These are phyloP conservation scores for Elongisporangium anandrum DNA, from an alignment of 352 stramenopile genomes.

Conservation along the genomic window DNA sequence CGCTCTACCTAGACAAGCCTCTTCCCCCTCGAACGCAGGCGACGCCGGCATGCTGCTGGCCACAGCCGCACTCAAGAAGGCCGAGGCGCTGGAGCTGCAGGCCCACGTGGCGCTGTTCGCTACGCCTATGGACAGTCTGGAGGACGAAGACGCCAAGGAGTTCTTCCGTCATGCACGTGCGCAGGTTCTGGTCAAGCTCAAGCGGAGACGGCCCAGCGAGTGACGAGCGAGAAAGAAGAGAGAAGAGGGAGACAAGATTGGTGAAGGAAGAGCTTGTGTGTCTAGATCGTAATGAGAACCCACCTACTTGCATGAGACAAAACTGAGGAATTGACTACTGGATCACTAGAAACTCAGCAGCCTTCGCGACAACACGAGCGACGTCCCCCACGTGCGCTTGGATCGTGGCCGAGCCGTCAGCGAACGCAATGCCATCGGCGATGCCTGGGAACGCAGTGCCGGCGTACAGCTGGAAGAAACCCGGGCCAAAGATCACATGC, in stretches of 20 bases:
- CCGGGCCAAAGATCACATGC: conserved; percentile 40
- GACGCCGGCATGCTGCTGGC: not conserved
- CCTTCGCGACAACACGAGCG: conserved; percentile 14
- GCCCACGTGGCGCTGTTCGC: not conserved
- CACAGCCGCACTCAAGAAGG: not conserved
- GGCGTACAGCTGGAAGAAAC: conserved; percentile 36
- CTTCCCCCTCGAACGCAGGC: not conserved
- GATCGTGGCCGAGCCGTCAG: conserved; percentile 20
- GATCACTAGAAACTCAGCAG: conserved; percentile 20
- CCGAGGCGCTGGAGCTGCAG: not conserved
- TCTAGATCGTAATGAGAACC: not conserved
- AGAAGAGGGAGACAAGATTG: too few species aligned
- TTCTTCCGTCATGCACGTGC: not conserved
- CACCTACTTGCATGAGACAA: not conserved
- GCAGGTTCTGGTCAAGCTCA: not conserved
- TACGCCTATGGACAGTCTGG: not conserved
- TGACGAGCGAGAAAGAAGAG: not conserved
- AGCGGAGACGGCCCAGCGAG: not conserved
- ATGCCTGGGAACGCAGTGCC: conserved; percentile 36
- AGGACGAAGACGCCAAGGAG: not conserved
- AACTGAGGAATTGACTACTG: not conserved
- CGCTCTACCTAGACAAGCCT: not conserved
- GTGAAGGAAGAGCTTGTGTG: not conserved
- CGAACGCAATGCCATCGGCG: conserved; percentile 25
- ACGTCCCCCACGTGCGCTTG: conserved; percentile 32